Base-by-base conservation (phyloP, 2,329 filamentous ascomycete genomes). In the Exophiala lecanii-corni region DNA sequence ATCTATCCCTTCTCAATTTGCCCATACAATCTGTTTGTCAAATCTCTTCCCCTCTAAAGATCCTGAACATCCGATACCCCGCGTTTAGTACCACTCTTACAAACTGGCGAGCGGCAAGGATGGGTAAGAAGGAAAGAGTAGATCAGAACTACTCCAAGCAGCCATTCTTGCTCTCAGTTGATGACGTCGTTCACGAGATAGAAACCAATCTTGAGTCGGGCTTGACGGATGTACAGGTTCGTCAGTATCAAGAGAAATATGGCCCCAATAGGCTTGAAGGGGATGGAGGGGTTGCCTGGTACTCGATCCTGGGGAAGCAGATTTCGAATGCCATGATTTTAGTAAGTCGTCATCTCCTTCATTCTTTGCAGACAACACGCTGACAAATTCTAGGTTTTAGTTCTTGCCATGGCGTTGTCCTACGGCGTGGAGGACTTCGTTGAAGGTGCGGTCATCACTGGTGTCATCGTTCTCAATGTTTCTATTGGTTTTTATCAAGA, bases 341-440 rank as follows among this genome's bases (percentile, higher is more conserved):
- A 54, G 74, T 73, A 44, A 35, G 48, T 41, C n/a, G 4, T 54
- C n/a, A n/a, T n/a, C n/a, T 32, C 45, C 38, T 43, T 36, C 38
- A 39, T 41, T 48, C 42, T 9, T 33, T 41, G 23, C 42, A 31
- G 30, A 26, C 28, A 41, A 30, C 12, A 38, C 32, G 33, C 37
- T 43, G 15, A 51, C 41, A 17, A 21, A 9, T 21, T 26, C 12
- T 13, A 51, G 49, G 49, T 51, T 50, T 79, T 89, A 55, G 72
- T 88, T 54, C 79, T 86, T 57, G 84, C 85, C 57, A 86, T 86
- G 79, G 80, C 78, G 46, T 68, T 76, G 35, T 73, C 72, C 50
- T 75, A 73, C 55, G 75, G 72, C 33, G 74, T 77, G 30, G 61
- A 69, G 31, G 74, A 78, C 55, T 78, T 70, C 50, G 71, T 79